Evolutionary conservation across 495 filamentous ascomycete genomes (phyloP).

Genomic region (Penicillium salamii): DNA sequence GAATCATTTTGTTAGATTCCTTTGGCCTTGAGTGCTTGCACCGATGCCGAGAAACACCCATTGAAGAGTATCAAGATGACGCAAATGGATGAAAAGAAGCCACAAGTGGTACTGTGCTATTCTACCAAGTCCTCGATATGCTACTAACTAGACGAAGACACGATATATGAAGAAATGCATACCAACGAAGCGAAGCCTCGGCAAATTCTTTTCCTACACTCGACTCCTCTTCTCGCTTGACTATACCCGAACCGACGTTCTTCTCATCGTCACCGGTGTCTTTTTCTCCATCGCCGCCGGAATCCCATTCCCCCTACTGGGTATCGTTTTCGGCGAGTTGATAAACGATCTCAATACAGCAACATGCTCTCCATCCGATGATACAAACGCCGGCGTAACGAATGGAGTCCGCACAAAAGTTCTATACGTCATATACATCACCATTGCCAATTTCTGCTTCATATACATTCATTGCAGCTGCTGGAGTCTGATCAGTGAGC

Average conservation of each 20-base stretch:
- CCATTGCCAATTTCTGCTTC: slow-evolving; percentile 57
- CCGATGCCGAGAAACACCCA: no score
- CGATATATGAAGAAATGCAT: slow-evolving; percentile 15
- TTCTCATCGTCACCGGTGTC: slow-evolving; percentile 38
- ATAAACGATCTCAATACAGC: slow-evolving; percentile 49
- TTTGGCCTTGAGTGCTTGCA: no score
- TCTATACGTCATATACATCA: slow-evolving; percentile 60
- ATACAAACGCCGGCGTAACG: slow-evolving; percentile 12
- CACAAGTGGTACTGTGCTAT: background rate
- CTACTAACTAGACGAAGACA: background rate
- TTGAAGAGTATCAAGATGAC: background rate
- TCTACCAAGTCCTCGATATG: background rate
- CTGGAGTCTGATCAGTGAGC: slow-evolving; percentile 60
- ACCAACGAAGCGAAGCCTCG: slow-evolving; percentile 14
- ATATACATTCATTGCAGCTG: slow-evolving; percentile 53
- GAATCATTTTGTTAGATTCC: background rate
- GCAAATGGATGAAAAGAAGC: background rate
- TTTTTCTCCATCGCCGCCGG: slow-evolving; percentile 58
- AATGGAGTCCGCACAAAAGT: slow-evolving; percentile 44
- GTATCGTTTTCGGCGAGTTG: slow-evolving; percentile 66
- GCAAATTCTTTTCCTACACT: slow-evolving; percentile 23
- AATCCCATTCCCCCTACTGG: slow-evolving; percentile 63
- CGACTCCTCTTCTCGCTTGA: slow-evolving; percentile 32
- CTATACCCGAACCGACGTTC: slow-evolving; percentile 27
- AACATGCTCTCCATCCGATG: slow-evolving; percentile 20